Evolutionary conservation across 257 asterid species (phyloP), one percentile per base, ranked within the genome.

Genomic region (Rhazya stricta): DNA sequence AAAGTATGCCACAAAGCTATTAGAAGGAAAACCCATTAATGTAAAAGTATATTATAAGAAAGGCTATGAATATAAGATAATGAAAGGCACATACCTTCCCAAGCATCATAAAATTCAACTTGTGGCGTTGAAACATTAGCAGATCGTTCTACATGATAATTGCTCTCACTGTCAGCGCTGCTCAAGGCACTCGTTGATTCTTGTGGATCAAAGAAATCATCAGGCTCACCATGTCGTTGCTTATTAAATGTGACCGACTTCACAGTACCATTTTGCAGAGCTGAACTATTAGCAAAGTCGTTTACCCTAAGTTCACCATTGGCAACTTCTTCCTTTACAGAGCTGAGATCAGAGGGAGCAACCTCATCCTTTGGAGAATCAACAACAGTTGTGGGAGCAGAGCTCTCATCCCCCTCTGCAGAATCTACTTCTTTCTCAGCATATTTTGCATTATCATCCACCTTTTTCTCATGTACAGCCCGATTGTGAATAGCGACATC

Each of bases 101-200:
- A 95, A 67, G 99, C 99, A 88, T 95, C 99, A 80, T 87, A 95
- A 86, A 91, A 92, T 83, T 91, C 98, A 25, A 95, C 83, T 63
- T 77, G 3, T 5, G 95, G 90, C 46, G 96, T 82, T 25, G 85
- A 57, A 19, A 83, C 74, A 86, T 79, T 87, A 71, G 82, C 39
- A 69, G 83, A 76, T 50, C 81, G 83, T 66, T 88, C 94, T 1
- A 78, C 77, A 74, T 77, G 90, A 79, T 81, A 78, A 74, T 69
- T 87, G 71, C 79, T 83, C 78, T 89, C 95, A 80, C 86, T 85
- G 58, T 88, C 96, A 78, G 87, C 75, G 50, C 74, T 79, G 85
- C 94, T 87, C 88, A 75, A 80, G 65, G 73, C 87, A 86, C 94
- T 91, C 87, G 74, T 27, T 18, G 87, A 81, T 29, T 88, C 96